A percentile compares a stretch with the other conserved stretches of the same genome.
Conservation (phyloP, 345 rosid genomes). For the Isatis tinctoria region DNA sequence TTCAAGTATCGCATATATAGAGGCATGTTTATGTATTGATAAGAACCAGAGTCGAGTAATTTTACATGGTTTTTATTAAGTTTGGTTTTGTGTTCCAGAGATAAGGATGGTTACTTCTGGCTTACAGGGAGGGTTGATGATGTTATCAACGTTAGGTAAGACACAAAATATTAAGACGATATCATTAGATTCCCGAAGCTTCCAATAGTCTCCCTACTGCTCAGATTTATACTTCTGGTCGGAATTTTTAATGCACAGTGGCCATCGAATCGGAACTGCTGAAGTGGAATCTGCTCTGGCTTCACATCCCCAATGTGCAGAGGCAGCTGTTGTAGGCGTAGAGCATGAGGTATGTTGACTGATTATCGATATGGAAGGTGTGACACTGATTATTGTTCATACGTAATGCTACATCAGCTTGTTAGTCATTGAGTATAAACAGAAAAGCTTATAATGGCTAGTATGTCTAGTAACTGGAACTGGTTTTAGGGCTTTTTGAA, state of each 20-base stretch:
- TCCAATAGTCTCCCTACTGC: not conserved
- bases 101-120: slow-evolving; percentile 96
- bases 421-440: not conserved
- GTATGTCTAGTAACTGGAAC: not conserved
- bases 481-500: not conserved
- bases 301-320: slow-evolving; percentile 92
- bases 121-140: slow-evolving; percentile 98
- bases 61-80: not conserved
- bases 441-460: not conserved
- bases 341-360: slow-evolving; percentile 76
- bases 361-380: not conserved
- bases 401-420: not conserved
- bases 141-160: slow-evolving; percentile 95
- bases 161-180: not conserved
- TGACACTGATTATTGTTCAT: not conserved
- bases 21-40: not conserved
- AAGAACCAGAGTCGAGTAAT: not conserved
- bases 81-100: slow-evolving; percentile 53
- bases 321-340: slow-evolving; percentile 94
- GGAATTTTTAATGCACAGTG: slow-evolving; percentile 44
- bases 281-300: slow-evolving; percentile 99
- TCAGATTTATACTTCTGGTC: not conserved
- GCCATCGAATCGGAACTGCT: slow-evolving; percentile 98
- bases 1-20: not conserved
- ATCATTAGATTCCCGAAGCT: not conserved